phyloP scores from a whole-genome alignment of 1,284 basidiomycete genomes.

The Heterobasidion parviporum region DNA sequence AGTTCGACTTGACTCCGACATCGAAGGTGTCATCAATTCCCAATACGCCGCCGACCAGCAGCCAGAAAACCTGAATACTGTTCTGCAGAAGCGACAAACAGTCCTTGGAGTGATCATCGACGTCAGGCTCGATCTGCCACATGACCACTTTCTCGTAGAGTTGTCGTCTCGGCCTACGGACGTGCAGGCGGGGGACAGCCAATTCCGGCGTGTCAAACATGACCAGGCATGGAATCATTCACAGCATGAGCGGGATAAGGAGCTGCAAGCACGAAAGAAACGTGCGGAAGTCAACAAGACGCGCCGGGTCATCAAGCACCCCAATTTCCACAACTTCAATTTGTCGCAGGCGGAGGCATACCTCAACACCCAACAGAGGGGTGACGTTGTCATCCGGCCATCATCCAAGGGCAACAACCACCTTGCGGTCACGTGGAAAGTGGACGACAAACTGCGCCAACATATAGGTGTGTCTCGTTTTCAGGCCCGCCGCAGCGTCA shows the following conservation, averaged over 20 bases:
- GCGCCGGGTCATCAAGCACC: conserved; percentile 92
- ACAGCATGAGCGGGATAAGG: conserved; percentile 63
- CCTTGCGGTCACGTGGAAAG: conserved; percentile 98
- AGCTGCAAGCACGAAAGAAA: conserved; percentile 78
- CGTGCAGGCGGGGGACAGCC: conserved; percentile 56
- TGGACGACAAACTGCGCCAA: conserved; percentile 94
- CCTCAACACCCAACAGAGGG: conserved; percentile 84
- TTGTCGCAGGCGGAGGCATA: conserved; percentile 85
- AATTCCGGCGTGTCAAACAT: conserved; percentile 52
- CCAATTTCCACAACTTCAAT: conserved; percentile 97
- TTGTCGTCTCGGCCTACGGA: conserved; percentile 74
- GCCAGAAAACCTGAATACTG: conserved; percentile 32
- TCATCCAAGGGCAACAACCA: conserved; percentile 93
- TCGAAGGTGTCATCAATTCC: conserved; percentile 77
- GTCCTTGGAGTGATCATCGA: conserved; percentile 78
- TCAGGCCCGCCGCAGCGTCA: not conserved
- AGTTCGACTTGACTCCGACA: conserved; percentile 84
- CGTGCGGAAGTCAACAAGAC: conserved; percentile 69
- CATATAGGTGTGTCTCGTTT: conserved; percentile 67
- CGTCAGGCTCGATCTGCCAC: conserved; percentile 54
- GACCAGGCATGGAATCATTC: conserved; percentile 67
- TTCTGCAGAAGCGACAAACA: conserved; percentile 70
- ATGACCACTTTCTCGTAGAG: conserved; percentile 65
- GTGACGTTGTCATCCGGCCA: conserved; percentile 93
- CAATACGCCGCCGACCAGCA: conserved; percentile 53